These are phyloP conservation scores for Yarrowia deformans DNA, from an alignment of 805 yeast species.

Conservation along the genomic window DNA sequence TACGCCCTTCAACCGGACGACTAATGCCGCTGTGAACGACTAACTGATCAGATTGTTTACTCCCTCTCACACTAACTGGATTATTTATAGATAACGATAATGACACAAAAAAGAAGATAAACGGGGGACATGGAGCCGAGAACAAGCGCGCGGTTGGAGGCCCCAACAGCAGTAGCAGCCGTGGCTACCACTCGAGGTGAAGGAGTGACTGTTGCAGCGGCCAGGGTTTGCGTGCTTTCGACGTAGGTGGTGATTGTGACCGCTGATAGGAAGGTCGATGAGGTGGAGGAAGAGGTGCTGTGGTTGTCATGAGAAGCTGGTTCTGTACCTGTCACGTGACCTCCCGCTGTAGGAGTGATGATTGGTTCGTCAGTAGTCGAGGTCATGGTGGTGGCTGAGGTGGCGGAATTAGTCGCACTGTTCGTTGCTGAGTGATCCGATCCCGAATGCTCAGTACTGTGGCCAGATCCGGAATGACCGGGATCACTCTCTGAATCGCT, in stretches of 20 bases:
- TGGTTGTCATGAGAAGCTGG: background rate
- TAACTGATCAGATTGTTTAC: too few species aligned
- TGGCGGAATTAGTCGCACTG: too few species aligned
- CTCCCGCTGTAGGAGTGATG: background rate
- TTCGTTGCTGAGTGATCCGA: too few species aligned
- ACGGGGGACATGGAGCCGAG: background rate
- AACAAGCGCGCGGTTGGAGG: background rate
- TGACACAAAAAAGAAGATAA: slow-evolving; percentile 11
- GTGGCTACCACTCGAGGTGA: background rate
- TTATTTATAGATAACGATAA: slow-evolving; percentile 32
- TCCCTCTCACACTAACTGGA: slow-evolving; percentile 2
- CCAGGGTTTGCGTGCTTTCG: background rate
- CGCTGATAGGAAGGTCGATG: background rate
- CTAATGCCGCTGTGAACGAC: too few species aligned
- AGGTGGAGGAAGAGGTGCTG: background rate
- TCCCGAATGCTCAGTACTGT: too few species aligned
- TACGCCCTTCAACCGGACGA: too few species aligned
- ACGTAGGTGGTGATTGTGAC: background rate
- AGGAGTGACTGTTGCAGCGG: background rate
- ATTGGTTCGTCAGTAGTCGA: background rate
- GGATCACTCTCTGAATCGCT: too few species aligned
- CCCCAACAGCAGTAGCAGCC: background rate
- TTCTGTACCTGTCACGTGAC: too few species aligned
- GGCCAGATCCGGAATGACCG: too few species aligned
- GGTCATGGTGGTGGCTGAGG: background rate